Conservation (phyloP, 306 rosid species). For the Quercus suber region DNA sequence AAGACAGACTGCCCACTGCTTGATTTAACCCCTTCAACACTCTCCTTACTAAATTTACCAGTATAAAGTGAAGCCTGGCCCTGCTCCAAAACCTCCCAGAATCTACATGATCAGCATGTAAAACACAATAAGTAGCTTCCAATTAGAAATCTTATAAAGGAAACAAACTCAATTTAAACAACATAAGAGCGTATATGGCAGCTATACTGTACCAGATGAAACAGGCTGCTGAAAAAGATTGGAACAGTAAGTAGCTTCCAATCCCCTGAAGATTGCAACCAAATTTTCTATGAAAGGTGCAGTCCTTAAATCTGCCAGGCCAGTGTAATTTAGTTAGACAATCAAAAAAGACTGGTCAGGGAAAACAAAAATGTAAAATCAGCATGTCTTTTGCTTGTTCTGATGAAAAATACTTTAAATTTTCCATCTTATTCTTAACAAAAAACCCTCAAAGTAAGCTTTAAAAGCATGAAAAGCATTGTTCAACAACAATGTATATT, state of each 20-base stretch:
- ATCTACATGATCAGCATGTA: constrained; percentile 32
- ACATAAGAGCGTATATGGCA: background rate
- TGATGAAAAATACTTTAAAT: background rate
- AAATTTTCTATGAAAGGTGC: constrained; percentile 69
- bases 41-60: constrained; percentile 9
- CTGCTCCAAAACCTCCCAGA: constrained; percentile 29
- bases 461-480: background rate
- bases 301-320: constrained; percentile 54
- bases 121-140: background rate
- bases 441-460: background rate
- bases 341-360: background rate
- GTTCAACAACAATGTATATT: background rate
- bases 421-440: background rate
- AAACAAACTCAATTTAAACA: background rate
- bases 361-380: background rate
- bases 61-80: constrained; percentile 21
- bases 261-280: constrained; percentile 57
- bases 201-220: constrained; percentile 44
- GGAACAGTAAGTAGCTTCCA: constrained; percentile 57
- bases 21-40: constrained; percentile 12
- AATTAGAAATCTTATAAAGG: background rate
- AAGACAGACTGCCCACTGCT: constrained; percentile 18
- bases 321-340: background rate
- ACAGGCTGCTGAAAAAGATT: constrained; percentile 39
- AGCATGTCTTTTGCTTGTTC: background rate